Conservation (phyloP, 768 basidiomycete genomes). For the Amanita pseudoporphyria region DNA sequence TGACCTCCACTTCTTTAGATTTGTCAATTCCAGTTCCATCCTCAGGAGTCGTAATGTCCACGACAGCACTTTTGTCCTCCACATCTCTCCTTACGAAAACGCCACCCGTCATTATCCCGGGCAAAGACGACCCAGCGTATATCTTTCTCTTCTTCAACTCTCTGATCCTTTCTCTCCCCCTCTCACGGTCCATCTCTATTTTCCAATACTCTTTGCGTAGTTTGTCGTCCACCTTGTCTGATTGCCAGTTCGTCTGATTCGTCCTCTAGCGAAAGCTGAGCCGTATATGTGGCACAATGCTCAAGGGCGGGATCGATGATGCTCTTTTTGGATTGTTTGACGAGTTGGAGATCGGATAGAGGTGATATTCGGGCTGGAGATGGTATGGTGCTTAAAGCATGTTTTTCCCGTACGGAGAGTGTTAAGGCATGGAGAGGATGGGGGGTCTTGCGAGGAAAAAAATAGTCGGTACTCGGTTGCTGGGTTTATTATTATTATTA, state of each 20-base stretch:
- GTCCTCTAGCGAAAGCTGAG: conserved; percentile 15
- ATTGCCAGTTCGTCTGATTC: conserved; percentile 16
- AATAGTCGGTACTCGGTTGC: not conserved
- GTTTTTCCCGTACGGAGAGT: conserved; percentile 22
- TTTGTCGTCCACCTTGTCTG: conserved; percentile 25
- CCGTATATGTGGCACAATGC: conserved; percentile 18
- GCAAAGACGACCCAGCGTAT: conserved; percentile 23
- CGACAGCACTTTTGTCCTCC: conserved; percentile 52
- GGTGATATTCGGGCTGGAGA: conserved; percentile 29
- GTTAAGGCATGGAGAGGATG: conserved; percentile 41
- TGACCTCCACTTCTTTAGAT: not conserved
- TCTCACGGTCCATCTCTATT: conserved; percentile 20
- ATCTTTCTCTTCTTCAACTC: conserved; percentile 48
- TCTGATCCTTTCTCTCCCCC: conserved; percentile 41
- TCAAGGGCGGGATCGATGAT: conserved; percentile 43
- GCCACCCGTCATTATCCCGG: conserved; percentile 18
- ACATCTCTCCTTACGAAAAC: conserved; percentile 48
- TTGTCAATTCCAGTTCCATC: conserved; percentile 8
- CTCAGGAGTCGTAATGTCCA: conserved; percentile 40
- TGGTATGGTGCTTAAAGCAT: conserved; percentile 29
- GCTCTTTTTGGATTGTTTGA: conserved; percentile 37
- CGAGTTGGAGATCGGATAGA: conserved; percentile 50
- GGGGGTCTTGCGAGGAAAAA: conserved; percentile 35
- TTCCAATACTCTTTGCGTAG: conserved; percentile 19
- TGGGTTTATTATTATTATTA: too few species aligned